These are phyloP conservation scores for Scalesia atractyloides DNA, from an alignment of 129 eudicot genomes.

Conservation along the genomic window DNA sequence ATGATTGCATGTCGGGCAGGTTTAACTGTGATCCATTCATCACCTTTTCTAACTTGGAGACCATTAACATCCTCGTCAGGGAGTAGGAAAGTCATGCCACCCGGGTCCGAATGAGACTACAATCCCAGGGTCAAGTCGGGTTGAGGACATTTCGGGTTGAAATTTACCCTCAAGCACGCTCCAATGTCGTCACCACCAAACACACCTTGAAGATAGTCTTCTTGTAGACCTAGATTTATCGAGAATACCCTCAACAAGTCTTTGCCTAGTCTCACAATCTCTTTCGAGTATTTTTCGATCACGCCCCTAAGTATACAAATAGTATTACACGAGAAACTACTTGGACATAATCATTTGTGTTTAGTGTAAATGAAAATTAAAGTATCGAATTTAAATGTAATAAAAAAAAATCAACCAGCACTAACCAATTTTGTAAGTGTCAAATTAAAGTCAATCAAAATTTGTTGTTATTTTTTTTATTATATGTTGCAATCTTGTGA, in stretches of 20 bases:
- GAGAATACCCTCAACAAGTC: constrained; percentile 55
- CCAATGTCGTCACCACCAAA: constrained; percentile 78
- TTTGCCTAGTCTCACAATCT: constrained; percentile 62
- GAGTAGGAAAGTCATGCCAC: constrained; percentile 75
- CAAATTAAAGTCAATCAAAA: too few relatives aligned
- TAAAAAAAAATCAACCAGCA: too few relatives aligned
- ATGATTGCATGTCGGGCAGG: constrained; percentile 78
- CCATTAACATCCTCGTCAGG: constrained; percentile 74
- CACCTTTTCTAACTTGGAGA: constrained; percentile 62
- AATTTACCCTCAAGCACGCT: constrained; percentile 72
- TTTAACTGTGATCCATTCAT: constrained; percentile 71
- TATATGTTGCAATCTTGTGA: too few relatives aligned
- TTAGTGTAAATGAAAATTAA: too few relatives aligned
- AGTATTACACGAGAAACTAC: neutral
- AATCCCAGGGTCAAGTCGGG: constrained; percentile 84
- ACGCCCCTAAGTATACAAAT: constrained; percentile 44
- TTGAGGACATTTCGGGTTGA: constrained; percentile 86
- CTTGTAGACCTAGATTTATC: constrained; percentile 57
- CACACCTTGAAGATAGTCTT: constrained; percentile 51
- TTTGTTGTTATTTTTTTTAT: too few relatives aligned
- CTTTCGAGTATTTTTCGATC: constrained; percentile 52
- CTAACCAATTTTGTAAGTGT: too few relatives aligned
- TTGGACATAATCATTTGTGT: too few relatives aligned
- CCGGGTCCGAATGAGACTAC: constrained; percentile 88
- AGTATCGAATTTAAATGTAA: too few relatives aligned